Base-by-base conservation (phyloP, 169 alveolate species). In the Theileria orientalis region DNA sequence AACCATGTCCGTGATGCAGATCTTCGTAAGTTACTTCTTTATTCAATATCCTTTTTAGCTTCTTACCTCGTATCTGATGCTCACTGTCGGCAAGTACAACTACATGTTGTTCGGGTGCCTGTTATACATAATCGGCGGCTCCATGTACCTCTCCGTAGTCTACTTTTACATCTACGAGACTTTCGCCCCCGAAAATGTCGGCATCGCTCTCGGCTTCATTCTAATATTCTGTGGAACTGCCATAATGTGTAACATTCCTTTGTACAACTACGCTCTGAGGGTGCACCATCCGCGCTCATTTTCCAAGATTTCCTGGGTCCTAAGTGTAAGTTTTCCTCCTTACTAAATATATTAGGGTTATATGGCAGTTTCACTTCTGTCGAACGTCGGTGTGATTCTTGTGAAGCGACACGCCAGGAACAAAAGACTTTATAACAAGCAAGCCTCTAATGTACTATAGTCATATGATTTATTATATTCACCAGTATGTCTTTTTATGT, bases 111-210 rank as follows among this genome's bases (percentile, higher is more conserved):
- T 71, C 6, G 85, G 72, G 6, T 76, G 85, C 54, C 3, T 60
- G 13, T 76, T 51, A 56, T 69, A 56, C 74, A 19, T 76, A 25
- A 3, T 69, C n/a, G 85, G 78, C 2, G 85, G 78, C 3, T 67
- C 85, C 19, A 41, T 76, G 33, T 69, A 57, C 49, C 30, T 76
- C 13, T 76, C 85, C 2, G 67, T 63, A 0, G 37, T 51, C 5
- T 76, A 60, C 68, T 76, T 76, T 54, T 76, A 68, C 49, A 54
- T 44, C 25, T 63, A 76, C 66, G 64, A 33, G 40, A 52, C 63
- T 35, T 76, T 76, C 74, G 73, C 74, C 9, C 29, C 71, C 21
- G 56, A 76, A 25, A 46, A 61, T 35, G 23, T 76, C n/a, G 80
- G 85, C 19, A 7, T 21, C 8, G 29, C 51, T 16, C 61, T 69